Evolutionary conservation across 495 filamentous ascomycete species (phyloP).

Genomic region (Penicillium flavigenum): DNA sequence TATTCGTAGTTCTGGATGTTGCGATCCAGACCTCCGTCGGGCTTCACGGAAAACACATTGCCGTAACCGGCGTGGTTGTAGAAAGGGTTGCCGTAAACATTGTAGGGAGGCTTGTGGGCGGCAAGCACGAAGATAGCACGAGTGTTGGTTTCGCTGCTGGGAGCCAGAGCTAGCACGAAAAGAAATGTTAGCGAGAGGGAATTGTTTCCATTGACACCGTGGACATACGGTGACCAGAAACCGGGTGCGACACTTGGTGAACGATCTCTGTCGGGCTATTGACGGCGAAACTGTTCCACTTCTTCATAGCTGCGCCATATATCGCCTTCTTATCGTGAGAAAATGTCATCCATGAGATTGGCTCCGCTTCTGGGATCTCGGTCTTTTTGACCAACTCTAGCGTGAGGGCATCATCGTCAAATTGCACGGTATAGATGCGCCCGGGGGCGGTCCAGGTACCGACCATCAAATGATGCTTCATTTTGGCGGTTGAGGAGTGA

Average conservation of each 20-base stretch:
- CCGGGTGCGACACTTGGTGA: slow-evolving; percentile 70
- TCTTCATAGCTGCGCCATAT: slow-evolving; percentile 86
- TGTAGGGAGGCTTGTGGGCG: slow-evolving; percentile 70
- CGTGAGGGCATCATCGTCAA: slow-evolving; percentile 73
- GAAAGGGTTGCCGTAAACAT: slow-evolving; percentile 83
- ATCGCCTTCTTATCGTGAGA: slow-evolving; percentile 80
- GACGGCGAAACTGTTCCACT: slow-evolving; percentile 78
- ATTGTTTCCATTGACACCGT: neutral
- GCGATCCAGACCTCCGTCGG: slow-evolving; percentile 58
- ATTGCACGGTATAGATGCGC: slow-evolving; percentile 79
- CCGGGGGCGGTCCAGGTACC: slow-evolving; percentile 83
- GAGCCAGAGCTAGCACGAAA: slow-evolving; percentile 55
- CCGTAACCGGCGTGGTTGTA: slow-evolving; percentile 79
- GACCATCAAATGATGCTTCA: slow-evolving; percentile 79
- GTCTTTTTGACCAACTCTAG: slow-evolving; percentile 74
- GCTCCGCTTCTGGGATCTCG: slow-evolving; percentile 73
- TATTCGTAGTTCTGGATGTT: slow-evolving; percentile 82
- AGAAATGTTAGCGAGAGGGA: neutral
- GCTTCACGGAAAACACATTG: slow-evolving; percentile 70
- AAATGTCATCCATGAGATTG: slow-evolving; percentile 89
- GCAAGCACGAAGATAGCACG: slow-evolving; percentile 83
- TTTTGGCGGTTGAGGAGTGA: slow-evolving; percentile 39
- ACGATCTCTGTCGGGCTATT: slow-evolving; percentile 74
- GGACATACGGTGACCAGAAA: slow-evolving; percentile 60
- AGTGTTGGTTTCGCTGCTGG: slow-evolving; percentile 69